Evolutionary conservation across 129 eudicot genomes (phyloP), one percentile per base, ranked within the genome.

Genomic region (Escallonia herrerae): DNA sequence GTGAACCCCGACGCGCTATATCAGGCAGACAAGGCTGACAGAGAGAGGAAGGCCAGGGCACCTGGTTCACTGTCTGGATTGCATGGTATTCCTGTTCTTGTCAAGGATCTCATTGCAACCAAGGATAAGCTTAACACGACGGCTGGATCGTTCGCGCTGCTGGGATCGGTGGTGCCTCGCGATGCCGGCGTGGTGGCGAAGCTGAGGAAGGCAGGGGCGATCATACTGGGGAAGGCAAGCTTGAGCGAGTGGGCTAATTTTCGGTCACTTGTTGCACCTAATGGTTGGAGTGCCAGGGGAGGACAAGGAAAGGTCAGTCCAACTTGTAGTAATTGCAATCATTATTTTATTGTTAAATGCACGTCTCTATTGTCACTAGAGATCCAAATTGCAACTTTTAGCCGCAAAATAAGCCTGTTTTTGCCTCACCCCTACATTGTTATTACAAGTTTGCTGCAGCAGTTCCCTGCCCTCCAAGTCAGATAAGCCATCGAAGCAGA

Each of bases 201-300:
- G 84, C 56, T 89, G 73, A 72, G 93, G 63, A 71, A 80, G 63
- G 81, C 79, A 1, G 94, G 90, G n/a, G 94, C 87, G 2, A 70
- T 89, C n/a, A 74, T 89, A 67, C 50, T 85, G 55, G 96, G 96
- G 48, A 89, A 89, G 67, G 85, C 94, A 14, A 85, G 83, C 66
- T 62, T 89, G 82, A 82, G 84, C 8, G 96, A 89, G 61, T 82
- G 94, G 94, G 77, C 86, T 40, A 14, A 52, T 40, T 86, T 76
- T 69, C 83, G 94, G 5, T 86, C 89, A 33, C 62, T 70, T 2
- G 33, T 48, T 9, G 75, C 81, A 7, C 94, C 89, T 6, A 77
- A 65, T 70, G 94, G 94, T 50, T 86, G 80, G 78, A 80, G 87
- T 66, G 71, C 89, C 5, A 63, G 94, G 55, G 86, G 82, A 0